Evolutionary conservation across 2,329 filamentous ascomycete genomes (phyloP), one percentile per base, ranked within the genome.

Genomic region (Dactylellina sp.): DNA sequence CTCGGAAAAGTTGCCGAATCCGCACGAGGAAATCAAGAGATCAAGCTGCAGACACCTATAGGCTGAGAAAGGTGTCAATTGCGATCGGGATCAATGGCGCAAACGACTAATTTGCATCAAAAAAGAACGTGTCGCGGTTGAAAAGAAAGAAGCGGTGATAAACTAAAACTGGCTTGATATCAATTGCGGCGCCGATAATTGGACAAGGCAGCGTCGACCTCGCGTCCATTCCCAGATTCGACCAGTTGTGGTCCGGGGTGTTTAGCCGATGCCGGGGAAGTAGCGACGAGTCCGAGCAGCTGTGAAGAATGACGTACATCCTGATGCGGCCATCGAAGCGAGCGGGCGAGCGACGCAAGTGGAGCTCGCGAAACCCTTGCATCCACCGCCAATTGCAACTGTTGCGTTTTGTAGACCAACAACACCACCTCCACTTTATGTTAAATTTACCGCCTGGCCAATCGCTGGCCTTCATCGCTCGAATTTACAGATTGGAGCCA

Each of bases 231-330:
- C 47, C 70, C 61, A 28, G 40, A 53, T 74, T 60, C 20, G 68
- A 60, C 47, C 9, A 60, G 28, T 32, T 52, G 49, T 60, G 35
- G 68, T 50, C 70, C 40, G 57, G 70, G 70, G 55, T 35, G 20
- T 66, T 74, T 74, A 74, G 70, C 70, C 70, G 70, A 66, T 50
- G 60, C 61, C 70, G 70, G 70, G 70, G 70, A 74, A 65, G 25
- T 20, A 74, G 11, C 46, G 55, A 50, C 53, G 61, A 66, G 70
- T 74, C 70, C 70, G 70, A 74, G 52, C 18, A 42, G 53, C 59
- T 16, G 16, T 53, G 28, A n/a, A 11, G 18, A 56, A 28, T 40
- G 39, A 20, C 37, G 50, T 55, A 14, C 37, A 32, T 32, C 66
- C 52, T 24, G 59, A 72, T 64, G 60, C 68, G 53, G 68, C 60